phyloP scores from a whole-genome alignment of 2,329 filamentous ascomycete species.

The Pleoardoris graminearum region DNA sequence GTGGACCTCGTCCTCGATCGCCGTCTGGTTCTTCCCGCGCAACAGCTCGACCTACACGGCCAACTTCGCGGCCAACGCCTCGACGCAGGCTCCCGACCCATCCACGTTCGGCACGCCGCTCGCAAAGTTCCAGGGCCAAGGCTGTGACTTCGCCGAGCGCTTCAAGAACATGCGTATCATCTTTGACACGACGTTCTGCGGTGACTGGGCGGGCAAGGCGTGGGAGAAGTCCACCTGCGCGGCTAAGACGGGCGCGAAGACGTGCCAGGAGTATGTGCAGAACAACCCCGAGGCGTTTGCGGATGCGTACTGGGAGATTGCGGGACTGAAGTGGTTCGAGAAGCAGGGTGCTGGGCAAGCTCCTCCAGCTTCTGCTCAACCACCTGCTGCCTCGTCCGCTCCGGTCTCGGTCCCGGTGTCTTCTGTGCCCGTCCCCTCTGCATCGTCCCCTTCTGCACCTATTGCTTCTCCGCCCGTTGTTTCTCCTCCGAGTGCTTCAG shows the following conservation, averaged over 20 bases:
- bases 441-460: too few relatives aligned
- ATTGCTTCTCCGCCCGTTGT: too few relatives aligned
- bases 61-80: constrained; percentile 1
- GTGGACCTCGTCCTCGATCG: constrained; percentile 44
- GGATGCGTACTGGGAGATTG: constrained; percentile 43
- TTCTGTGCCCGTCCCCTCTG: neutral
- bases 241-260: constrained; percentile 53
- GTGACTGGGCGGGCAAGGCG: constrained; percentile 58
- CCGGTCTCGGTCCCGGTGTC: neutral
- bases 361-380: neutral
- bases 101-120: constrained; percentile 31
- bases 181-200: constrained; percentile 58
- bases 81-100: constrained; percentile 17
- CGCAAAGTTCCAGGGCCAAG: constrained; percentile 45
- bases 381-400: neutral
- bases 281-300: constrained; percentile 35
- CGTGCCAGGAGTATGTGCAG: constrained; percentile 38
- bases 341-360: neutral
- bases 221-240: constrained; percentile 54
- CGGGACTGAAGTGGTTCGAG: constrained; percentile 32
- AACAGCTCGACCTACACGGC: constrained; percentile 17
- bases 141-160: constrained; percentile 51
- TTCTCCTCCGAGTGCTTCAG: neutral
- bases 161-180: constrained; percentile 43
- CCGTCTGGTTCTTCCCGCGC: constrained; percentile 49